Evolutionary conservation across 2,329 filamentous ascomycete genomes (phyloP).

Genomic region (Sphaerulina vaccinii): DNA sequence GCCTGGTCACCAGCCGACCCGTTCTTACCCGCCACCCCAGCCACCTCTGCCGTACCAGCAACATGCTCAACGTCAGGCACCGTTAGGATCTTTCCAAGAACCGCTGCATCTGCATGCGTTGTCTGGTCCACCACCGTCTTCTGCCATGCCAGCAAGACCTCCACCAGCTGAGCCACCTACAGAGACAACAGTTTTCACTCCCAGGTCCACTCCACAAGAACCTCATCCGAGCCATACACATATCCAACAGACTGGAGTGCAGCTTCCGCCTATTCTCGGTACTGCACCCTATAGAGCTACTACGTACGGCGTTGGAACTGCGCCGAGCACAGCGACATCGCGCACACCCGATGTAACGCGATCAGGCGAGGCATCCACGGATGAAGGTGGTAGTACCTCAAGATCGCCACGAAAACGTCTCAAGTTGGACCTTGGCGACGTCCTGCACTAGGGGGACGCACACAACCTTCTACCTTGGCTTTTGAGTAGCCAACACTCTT

Average conservation of each 20-base stretch:
- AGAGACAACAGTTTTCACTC: slow-evolving; percentile 28
- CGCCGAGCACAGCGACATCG: background rate
- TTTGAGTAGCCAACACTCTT: no score
- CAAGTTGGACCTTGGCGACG: slow-evolving; percentile 36
- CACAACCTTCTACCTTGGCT: no score
- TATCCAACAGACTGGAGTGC: slow-evolving; percentile 17
- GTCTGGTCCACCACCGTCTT: slow-evolving; percentile 4
- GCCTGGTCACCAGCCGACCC: slow-evolving; percentile 19
- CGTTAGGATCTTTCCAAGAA: slow-evolving; percentile 3
- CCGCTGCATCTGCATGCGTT: slow-evolving; percentile 6
- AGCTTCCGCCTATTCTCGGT: slow-evolving; percentile 31
- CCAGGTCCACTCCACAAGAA: slow-evolving; percentile 20
- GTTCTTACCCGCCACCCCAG: slow-evolving; percentile 22
- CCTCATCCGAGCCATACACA: slow-evolving; percentile 5
- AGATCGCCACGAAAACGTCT: slow-evolving; percentile 30
- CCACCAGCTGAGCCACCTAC: slow-evolving; percentile 28
- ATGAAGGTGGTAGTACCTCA: slow-evolving; percentile 22
- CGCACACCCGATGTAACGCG: background rate
- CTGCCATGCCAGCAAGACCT: slow-evolving; percentile 19
- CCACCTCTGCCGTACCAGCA: slow-evolving; percentile 16
- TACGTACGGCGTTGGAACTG: background rate
- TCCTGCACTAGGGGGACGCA: slow-evolving; percentile 27
- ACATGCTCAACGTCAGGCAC: slow-evolving; percentile 10
- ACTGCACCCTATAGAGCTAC: slow-evolving; percentile 3
- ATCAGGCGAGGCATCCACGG: slow-evolving; percentile 23